These are phyloP conservation scores for Nicotiana knightiana DNA, from an alignment of 257 asterid species.

Conservation along the genomic window DNA sequence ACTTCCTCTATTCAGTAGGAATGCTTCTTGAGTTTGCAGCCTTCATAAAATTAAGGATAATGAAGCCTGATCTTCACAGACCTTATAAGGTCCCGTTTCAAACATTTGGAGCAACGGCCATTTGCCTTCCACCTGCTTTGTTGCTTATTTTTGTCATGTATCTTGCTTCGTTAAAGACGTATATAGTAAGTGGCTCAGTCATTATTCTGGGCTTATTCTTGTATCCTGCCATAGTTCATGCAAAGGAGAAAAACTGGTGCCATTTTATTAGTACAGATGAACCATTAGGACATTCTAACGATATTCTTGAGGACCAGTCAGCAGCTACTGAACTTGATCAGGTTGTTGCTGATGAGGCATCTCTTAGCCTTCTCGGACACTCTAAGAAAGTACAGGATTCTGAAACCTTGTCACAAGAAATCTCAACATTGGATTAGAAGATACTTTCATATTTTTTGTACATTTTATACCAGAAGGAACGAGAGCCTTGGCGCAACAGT, in stretches of 20 bases:
- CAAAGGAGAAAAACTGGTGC: conserved; percentile 48
- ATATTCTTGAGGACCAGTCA: conserved; percentile 22
- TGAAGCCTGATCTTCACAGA: conserved; percentile 71
- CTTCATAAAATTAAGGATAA: conserved; percentile 60
- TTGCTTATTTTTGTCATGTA: conserved; percentile 84
- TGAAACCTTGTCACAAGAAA: conserved; percentile 9
- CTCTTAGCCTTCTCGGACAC: conserved; percentile 30
- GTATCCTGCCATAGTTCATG: conserved; percentile 41
- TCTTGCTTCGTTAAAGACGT: conserved; percentile 62
- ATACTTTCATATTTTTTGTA: background rate
- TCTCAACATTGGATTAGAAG: conserved; percentile 28
- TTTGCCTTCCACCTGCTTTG: conserved; percentile 70
- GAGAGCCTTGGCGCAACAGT: background rate
- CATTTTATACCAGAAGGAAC: background rate
- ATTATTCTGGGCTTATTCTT: conserved; percentile 47
- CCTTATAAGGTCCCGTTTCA: conserved; percentile 77
- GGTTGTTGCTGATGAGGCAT: conserved; percentile 23
- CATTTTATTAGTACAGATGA: conserved; percentile 29
- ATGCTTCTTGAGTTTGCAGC: conserved; percentile 94
- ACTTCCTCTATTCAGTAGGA: conserved; percentile 82
- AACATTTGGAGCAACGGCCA: conserved; percentile 55
- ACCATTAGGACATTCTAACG: conserved; percentile 10
- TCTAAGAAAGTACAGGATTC: background rate
- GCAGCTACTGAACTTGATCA: conserved; percentile 15
- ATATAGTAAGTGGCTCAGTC: conserved; percentile 54